Evolutionary conservation across 1,139 yeast genomes (phyloP).

Genomic region (Wickerhamomyces sp.): DNA sequence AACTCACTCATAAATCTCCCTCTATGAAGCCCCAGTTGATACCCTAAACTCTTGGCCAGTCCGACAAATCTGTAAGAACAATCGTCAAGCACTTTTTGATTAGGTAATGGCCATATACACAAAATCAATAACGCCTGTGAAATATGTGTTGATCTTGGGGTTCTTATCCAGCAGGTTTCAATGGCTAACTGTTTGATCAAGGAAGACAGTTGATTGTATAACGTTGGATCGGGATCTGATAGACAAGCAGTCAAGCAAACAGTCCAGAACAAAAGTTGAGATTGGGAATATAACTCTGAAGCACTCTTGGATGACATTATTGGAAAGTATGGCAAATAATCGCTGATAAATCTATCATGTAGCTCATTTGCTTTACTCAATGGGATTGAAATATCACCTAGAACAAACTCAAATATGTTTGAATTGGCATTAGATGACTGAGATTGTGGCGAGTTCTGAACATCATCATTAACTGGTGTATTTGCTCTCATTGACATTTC

Average conservation of each 20-base stretch:
- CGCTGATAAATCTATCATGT: constrained; percentile 61
- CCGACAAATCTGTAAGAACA: constrained; percentile 87
- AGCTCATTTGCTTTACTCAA: constrained; percentile 64
- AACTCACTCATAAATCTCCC: constrained; percentile 91
- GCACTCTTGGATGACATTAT: constrained; percentile 70
- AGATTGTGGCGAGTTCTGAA: constrained; percentile 18
- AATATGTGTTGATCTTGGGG: constrained; percentile 91
- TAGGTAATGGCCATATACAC: constrained; percentile 90
- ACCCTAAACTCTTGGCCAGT: constrained; percentile 75
- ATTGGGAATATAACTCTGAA: constrained; percentile 73
- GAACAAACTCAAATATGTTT: constrained; percentile 51
- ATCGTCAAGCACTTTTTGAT: constrained; percentile 88
- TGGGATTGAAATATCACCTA: constrained; percentile 71
- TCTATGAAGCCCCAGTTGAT: constrained; percentile 88
- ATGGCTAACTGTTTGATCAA: constrained; percentile 83
- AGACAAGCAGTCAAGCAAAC: constrained; percentile 82
- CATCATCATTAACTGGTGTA: constrained; percentile 21
- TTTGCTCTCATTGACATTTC: constrained; percentile 30
- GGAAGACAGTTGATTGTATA: constrained; percentile 72
- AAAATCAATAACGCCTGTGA: constrained; percentile 82
- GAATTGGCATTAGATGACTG: constrained; percentile 27
- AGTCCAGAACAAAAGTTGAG: constrained; percentile 86
- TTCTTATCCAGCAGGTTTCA: constrained; percentile 89
- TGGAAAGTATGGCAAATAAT: constrained; percentile 75
- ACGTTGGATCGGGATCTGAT: constrained; percentile 81